Evolutionary conservation across 352 stramenopile species (phyloP).

Genomic region (Albugo candida): DNA sequence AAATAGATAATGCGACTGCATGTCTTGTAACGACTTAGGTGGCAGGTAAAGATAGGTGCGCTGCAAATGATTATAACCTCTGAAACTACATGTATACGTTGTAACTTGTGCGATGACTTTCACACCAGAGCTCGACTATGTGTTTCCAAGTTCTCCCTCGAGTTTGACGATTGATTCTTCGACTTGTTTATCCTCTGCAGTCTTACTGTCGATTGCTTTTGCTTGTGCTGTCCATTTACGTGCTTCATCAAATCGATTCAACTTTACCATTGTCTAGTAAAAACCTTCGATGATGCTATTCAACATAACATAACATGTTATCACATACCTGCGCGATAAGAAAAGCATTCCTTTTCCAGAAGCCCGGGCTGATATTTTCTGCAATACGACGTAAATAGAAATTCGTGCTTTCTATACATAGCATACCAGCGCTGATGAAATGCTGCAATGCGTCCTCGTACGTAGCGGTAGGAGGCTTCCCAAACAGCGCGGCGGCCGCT

Average conservation of each 20-base stretch:
- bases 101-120: background rate
- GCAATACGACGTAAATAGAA: constrained; percentile 1
- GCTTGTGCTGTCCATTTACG: constrained; percentile 28
- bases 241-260: constrained; percentile 24
- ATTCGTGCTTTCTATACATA: background rate
- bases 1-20: too few relatives aligned
- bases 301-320: background rate
- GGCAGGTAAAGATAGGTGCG: too few relatives aligned
- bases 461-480: constrained; percentile 25
- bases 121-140: background rate
- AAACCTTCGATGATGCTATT: background rate
- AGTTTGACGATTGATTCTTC: constrained; percentile 19
- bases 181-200: constrained; percentile 34
- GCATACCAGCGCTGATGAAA: constrained; percentile 27
- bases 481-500: constrained; percentile 43
- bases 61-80: too few relatives aligned
- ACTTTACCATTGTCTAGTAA: constrained; percentile 40
- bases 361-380: constrained; percentile 42
- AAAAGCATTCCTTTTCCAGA: constrained; percentile 65
- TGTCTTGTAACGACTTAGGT: too few relatives aligned
- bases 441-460: constrained; percentile 42
- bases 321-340: constrained; percentile 26
- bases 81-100: background rate
- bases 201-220: constrained; percentile 26
- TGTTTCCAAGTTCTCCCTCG: constrained; percentile 1